Evolutionary conservation across 2,329 filamentous ascomycete species (phyloP).

Genomic region (Sclerotiophoma versabilis): DNA sequence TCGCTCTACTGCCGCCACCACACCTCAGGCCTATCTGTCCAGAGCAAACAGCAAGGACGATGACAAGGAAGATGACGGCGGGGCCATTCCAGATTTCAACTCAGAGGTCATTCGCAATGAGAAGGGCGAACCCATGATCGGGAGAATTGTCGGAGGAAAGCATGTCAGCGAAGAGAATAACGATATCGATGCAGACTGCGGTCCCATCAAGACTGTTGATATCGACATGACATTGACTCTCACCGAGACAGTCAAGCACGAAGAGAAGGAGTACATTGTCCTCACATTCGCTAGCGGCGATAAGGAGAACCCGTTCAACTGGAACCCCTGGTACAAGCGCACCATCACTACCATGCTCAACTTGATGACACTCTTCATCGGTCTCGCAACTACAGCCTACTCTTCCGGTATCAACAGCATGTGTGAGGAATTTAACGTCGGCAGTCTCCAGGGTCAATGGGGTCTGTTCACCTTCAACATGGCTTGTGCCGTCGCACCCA

Average conservation of each 20-base stretch:
- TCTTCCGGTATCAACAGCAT: conserved; percentile 37
- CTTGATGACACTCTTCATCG: conserved; percentile 39
- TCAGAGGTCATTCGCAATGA: conserved; percentile 30
- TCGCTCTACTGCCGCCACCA: conserved; percentile 17
- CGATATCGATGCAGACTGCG: conserved; percentile 34
- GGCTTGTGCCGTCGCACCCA: conserved; percentile 35
- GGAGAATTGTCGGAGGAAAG: conserved; percentile 35
- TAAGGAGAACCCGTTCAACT: conserved; percentile 38
- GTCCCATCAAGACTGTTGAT: conserved; percentile 34
- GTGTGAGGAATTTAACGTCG: conserved; percentile 36
- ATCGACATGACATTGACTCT: conserved; percentile 38
- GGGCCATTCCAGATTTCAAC: conserved; percentile 12
- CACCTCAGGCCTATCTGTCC: conserved; percentile 18
- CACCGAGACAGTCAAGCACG: conserved; percentile 35
- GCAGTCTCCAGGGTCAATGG: conserved; percentile 31
- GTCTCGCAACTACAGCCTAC: conserved; percentile 37
- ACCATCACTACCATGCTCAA: conserved; percentile 38
- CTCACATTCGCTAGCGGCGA: conserved; percentile 37
- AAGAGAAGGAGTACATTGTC: conserved; percentile 36
- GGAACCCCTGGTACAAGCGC: conserved; percentile 40
- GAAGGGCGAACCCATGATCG: conserved; percentile 33
- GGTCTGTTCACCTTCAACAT: conserved; percentile 40
- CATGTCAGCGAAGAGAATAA: conserved; percentile 28
- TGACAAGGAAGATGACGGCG: conserved; percentile 1
- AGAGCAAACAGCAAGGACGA: conserved; percentile 16